These are phyloP conservation scores for Podospora tetraspora DNA, from an alignment of 495 filamentous ascomycete species.

Conservation along the genomic window DNA sequence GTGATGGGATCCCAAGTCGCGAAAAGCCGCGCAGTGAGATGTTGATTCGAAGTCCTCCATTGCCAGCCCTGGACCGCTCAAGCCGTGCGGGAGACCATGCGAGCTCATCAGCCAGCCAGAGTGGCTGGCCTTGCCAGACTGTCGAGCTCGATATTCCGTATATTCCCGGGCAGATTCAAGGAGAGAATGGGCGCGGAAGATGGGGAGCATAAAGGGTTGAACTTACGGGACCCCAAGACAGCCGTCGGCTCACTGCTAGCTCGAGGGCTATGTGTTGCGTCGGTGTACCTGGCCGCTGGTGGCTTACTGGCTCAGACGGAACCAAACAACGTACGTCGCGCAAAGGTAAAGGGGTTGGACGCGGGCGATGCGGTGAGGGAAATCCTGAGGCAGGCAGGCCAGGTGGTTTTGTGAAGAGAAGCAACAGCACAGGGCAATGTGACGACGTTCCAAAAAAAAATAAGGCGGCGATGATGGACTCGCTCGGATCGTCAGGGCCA, in stretches of 20 bases:
- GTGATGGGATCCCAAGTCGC: neutral
- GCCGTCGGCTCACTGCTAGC: neutral
- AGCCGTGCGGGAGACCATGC: neutral
- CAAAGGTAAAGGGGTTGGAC: neutral
- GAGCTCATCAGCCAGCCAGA: neutral
- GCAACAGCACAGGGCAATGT: neutral
- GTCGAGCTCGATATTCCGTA: neutral
- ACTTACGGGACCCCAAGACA: slow-evolving; percentile 18
- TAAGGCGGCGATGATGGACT: neutral
- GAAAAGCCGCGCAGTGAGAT: neutral
- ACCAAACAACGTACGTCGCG: neutral
- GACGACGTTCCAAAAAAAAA: neutral
- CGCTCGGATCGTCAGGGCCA: neutral
- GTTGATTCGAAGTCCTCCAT: neutral
- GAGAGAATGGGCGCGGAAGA: neutral
- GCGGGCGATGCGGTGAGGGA: neutral
- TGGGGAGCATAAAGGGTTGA: slow-evolving; percentile 15
- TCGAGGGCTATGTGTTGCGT: neutral
- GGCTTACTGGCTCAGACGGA: neutral
- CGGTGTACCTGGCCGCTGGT: neutral
- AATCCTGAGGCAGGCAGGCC: neutral
- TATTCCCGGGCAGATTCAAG: neutral
- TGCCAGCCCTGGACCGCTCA: neutral
- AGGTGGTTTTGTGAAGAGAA: neutral
- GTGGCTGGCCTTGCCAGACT: neutral